Base-by-base conservation (phyloP, 768 basidiomycete species). In the Melanogaster broomeanus region DNA sequence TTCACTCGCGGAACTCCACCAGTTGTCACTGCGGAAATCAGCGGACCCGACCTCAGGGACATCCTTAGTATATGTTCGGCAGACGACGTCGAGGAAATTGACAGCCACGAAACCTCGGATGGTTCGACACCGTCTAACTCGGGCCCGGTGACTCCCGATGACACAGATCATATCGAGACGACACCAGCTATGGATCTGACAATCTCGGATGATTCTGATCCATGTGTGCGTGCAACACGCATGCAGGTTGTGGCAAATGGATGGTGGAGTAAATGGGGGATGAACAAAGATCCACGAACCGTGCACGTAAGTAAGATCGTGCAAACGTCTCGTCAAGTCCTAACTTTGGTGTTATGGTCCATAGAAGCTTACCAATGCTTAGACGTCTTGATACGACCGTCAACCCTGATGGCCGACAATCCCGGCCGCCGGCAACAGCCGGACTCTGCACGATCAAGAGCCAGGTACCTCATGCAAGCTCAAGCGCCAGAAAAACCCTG, bases 221-320 rank as follows among this genome's bases (percentile, higher is more conserved):
- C 58, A 38, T 31, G 53, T 43, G 63, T 61, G 13, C 56, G 59
- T 50, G 68, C 63, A 51, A 58, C 68, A 48, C 72, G 72, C 45
- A 65, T 60, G 31, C 66, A 76, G 42, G 66, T 68, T 52, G 73
- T 74, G n/a, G 74, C 72, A 39, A 68, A 66, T 41, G 83, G 80
- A 18, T 74, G 83, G 83, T 73, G 77, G 72, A 68, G 75, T 10
- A 73, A 72, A 48, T 85, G 79, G 79, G 74, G 76, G 22, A 60
- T 72, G 52, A 68, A 60, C 39, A 63, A 55, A 42, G 59, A 58
- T 34, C 49, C 60, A 42, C 51, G 46, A 28, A 12, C 39, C 28
- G 41, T 25, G 24, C 53, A 42, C 27, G 70, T 64, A 54, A 61
- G 63, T 45, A 21, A 46, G 45, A 52, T 54, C 43, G 37, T 55